These are phyloP conservation scores for Acrocalymma vagum DNA, from an alignment of 2,329 filamentous ascomycete genomes.

Conservation along the genomic window DNA sequence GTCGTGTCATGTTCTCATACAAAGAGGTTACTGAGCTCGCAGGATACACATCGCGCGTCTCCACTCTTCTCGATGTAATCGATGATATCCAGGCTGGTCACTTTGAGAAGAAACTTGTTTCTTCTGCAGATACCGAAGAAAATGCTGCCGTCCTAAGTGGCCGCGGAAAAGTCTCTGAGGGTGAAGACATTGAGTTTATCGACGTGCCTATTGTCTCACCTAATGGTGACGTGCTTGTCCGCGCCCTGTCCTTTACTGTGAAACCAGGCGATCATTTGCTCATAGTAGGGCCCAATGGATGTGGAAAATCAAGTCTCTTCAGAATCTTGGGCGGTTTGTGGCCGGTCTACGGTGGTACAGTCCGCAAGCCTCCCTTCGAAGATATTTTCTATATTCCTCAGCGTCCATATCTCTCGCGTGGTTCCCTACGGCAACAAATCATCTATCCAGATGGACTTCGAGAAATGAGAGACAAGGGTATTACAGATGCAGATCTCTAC, in stretches of 20 bases:
- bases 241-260: constrained; percentile 85
- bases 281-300: constrained; percentile 95
- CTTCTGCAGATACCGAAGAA: constrained; percentile 80
- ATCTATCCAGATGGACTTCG: constrained; percentile 92
- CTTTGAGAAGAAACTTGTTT: constrained; percentile 97
- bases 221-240: constrained; percentile 91
- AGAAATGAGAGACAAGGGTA: constrained; percentile 84
- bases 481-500: constrained; percentile 82
- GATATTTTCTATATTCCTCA: constrained; percentile 99
- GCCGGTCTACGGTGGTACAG: constrained; percentile 95
- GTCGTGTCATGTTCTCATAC: constrained; percentile 56
- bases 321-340: constrained; percentile 94
- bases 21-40: constrained; percentile 96
- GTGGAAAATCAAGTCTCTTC: constrained; percentile 95
- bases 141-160: constrained; percentile 85
- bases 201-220: constrained; percentile 96
- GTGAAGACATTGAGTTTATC: constrained; percentile 82
- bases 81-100: constrained; percentile 88
- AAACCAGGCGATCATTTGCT: constrained; percentile 88
- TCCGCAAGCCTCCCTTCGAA: constrained; percentile 88
- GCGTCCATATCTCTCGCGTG: constrained; percentile 89
- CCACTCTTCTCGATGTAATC: constrained; percentile 90
- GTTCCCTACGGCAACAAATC: constrained; percentile 93
- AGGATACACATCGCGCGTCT: constrained; percentile 92
- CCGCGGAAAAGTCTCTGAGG: constrained; percentile 83